A percentile compares a stretch with the other conserved stretches of the same genome.
These are phyloP conservation scores for Filobasidium floriforme DNA, from an alignment of 768 basidiomycete genomes.

Conservation along the genomic window DNA sequence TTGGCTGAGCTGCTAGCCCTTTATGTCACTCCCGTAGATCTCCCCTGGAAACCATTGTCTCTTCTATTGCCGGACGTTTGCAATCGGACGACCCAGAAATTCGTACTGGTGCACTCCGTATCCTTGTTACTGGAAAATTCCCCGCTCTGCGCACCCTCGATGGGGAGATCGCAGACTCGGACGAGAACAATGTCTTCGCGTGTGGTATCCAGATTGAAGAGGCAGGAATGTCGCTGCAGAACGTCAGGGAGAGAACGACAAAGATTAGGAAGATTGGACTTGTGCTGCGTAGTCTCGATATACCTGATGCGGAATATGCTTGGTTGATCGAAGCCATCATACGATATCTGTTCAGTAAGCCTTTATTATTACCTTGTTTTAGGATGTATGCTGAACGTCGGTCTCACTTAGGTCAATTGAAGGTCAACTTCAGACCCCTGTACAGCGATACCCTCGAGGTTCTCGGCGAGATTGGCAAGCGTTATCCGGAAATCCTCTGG, in stretches of 20 bases:
- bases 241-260: slow-evolving; percentile 75
- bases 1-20: neutral
- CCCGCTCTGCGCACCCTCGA: slow-evolving; percentile 5
- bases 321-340: slow-evolving; percentile 58
- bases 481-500: slow-evolving; percentile 72
- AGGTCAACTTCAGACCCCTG: slow-evolving; percentile 82
- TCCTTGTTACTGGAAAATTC: slow-evolving; percentile 30
- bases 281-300: slow-evolving; percentile 47
- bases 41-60: neutral
- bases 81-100: slow-evolving; percentile 62
- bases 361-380: neutral
- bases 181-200: slow-evolving; percentile 28
- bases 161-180: neutral
- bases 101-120: slow-evolving; percentile 56
- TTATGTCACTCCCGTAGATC: neutral
- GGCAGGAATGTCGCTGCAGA: slow-evolving; percentile 65
- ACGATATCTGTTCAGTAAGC: slow-evolving; percentile 64
- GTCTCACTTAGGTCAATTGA: slow-evolving; percentile 64
- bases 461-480: slow-evolving; percentile 51
- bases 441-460: slow-evolving; percentile 76
- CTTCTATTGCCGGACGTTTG: neutral
- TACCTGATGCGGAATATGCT: slow-evolving; percentile 48
- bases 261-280: slow-evolving; percentile 52
- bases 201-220: slow-evolving; percentile 70
- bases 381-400: neutral